Conservation (phyloP, 2,329 filamentous ascomycete species). For the Nothomitra cinnamomea region DNA sequence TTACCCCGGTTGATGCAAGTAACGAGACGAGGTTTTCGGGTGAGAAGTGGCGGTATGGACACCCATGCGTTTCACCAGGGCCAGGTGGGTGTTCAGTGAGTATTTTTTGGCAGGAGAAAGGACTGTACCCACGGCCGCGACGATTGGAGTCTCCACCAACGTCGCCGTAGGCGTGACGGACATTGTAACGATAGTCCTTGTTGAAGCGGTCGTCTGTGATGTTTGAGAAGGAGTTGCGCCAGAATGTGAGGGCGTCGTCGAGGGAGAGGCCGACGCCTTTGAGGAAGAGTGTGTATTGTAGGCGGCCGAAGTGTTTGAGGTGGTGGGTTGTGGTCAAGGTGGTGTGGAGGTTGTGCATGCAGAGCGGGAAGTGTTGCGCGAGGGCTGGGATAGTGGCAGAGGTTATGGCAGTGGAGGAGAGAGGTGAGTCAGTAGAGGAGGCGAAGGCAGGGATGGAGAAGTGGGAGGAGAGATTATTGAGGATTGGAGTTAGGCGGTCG, state of each 20-base stretch:
- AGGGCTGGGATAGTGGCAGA: slow-evolving; percentile 67
- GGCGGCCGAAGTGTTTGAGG: slow-evolving; percentile 78
- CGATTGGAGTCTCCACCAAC: slow-evolving; percentile 85
- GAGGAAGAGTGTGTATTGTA: slow-evolving; percentile 92
- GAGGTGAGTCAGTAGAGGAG: slow-evolving; percentile 49
- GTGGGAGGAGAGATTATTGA: slow-evolving; percentile 79
- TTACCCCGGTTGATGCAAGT: slow-evolving; percentile 62
- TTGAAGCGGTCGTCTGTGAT: slow-evolving; percentile 90
- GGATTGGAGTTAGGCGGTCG: slow-evolving; percentile 64
- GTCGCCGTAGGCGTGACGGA: slow-evolving; percentile 88
- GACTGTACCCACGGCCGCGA: slow-evolving; percentile 71
- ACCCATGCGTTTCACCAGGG: slow-evolving; percentile 82
- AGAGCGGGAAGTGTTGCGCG: slow-evolving; percentile 70
- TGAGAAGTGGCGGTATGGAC: slow-evolving; percentile 85
- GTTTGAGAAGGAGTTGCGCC: slow-evolving; percentile 71
- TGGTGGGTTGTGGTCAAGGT: slow-evolving; percentile 76
- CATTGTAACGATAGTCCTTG: slow-evolving; percentile 94
- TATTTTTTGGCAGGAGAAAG: slow-evolving; percentile 90
- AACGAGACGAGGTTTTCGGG: slow-evolving; percentile 68
- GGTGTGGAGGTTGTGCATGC: slow-evolving; percentile 84
- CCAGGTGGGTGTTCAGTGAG: slow-evolving; percentile 77
- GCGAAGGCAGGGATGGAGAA: slow-evolving; percentile 82
- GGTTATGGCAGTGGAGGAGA: slow-evolving; percentile 56
- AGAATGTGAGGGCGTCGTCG: slow-evolving; percentile 86
- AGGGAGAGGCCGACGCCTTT: slow-evolving; percentile 86